Percentiles rank a stretch among this genome's conserved stretches.
phyloP scores from a whole-genome alignment of 768 basidiomycete genomes.

The Psilocybe subaeruginosa region DNA sequence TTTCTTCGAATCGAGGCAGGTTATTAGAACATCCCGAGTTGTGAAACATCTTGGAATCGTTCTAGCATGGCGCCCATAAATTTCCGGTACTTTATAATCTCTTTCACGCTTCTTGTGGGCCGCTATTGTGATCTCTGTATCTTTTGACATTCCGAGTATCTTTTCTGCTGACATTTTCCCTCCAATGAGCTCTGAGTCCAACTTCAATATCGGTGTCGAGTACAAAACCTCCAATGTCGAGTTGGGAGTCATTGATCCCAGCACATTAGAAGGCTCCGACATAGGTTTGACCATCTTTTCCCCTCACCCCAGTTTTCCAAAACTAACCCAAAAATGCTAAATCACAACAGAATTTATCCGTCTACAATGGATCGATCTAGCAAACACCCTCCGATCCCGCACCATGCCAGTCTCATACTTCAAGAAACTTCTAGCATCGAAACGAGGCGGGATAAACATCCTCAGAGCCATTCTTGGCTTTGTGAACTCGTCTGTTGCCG shows the following conservation, averaged over 20 bases:
- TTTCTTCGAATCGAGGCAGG: too few species aligned
- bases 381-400: slow-evolving; percentile 46
- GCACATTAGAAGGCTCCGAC: background rate
- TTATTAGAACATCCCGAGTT: too few species aligned
- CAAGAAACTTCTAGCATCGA: slow-evolving; percentile 44
- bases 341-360: slow-evolving; percentile 43
- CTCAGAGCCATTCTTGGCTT: slow-evolving; percentile 48
- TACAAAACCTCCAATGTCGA: slow-evolving; percentile 2
- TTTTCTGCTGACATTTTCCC: too few species aligned
- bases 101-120: too few species aligned
- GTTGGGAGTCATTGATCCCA: slow-evolving; percentile 2
- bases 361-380: slow-evolving; percentile 59
- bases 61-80: too few species aligned
- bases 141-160: too few species aligned
- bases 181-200: too few species aligned
- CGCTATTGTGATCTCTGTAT: too few species aligned
- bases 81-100: too few species aligned
- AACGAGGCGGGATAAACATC: slow-evolving; percentile 53
- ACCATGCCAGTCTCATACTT: slow-evolving; percentile 57
- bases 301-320: background rate
- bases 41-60: too few species aligned
- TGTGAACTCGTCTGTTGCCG: slow-evolving; percentile 43
- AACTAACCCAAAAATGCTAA: background rate
- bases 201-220: slow-evolving; percentile 6
- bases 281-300: background rate